Evolutionary conservation across 2,329 filamentous ascomycete species (phyloP), one percentile per base, ranked within the genome.

Genomic region (Colletotrichum sp.): DNA sequence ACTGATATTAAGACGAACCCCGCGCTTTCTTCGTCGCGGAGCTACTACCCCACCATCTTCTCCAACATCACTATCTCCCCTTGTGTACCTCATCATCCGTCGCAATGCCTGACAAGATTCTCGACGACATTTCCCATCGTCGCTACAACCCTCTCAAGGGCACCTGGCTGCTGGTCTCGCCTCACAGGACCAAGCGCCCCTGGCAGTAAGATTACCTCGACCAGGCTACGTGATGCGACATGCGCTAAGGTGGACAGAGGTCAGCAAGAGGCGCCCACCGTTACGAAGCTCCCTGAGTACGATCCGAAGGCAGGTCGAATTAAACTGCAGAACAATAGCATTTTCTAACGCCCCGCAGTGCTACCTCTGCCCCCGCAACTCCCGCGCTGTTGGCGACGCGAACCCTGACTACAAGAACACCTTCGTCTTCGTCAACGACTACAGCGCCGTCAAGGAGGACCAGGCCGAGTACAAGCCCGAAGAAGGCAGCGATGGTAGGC

Each of bases 401-500:
- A 99, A 99, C 81, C 96, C 97, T 2, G 89, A 94, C 70, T 99
- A 98, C 83, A 90, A 94, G 68, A 92, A 92, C 81, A 98, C 96
- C 0, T 98, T 98, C 83, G 94, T 96, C 52, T 99, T 99, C 82
- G 94, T 98, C 79, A 99, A 99, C 82, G 97, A 99, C 84, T 99
- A 97, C 86, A 98, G 95, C 81, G 97, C 97, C 3, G 96, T 99
- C 67, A 98, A 98, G 86, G 96, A 98, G 85, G 90, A 94, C 78
- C 97, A 99, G 85, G 93, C 93, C 34, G 93, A 95, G 64, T 99
- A 98, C 85, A 82, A 84, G 44, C 84, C 85, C 3, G 83, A 86
- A 6, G 70, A 81, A 12, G 85, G 84, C 6, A 83, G 83, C 28
- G 83, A 90, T 79, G 81, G 84, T 83, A 68, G 9, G 16, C 27